These are phyloP conservation scores for Prinsepia uniflora DNA, from an alignment of 306 rosid species.

Conservation along the genomic window DNA sequence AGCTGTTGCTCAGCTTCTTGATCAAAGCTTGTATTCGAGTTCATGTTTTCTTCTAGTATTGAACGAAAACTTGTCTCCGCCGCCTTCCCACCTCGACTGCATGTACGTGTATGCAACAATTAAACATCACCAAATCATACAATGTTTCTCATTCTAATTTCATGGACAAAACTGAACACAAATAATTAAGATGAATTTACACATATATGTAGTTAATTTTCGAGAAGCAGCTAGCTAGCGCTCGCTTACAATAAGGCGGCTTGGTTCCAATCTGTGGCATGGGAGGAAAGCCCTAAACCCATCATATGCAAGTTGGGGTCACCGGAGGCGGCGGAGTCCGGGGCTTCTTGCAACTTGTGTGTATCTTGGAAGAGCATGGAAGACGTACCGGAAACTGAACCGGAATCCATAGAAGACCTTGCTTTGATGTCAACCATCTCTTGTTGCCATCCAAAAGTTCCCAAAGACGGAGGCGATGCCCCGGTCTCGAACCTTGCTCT, in stretches of 20 bases:
- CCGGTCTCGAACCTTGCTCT: constrained; percentile 60
- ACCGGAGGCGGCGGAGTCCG: constrained; percentile 32
- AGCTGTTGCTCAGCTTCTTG: constrained; percentile 57
- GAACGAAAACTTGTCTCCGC: constrained; percentile 59
- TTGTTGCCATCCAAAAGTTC: constrained; percentile 56
- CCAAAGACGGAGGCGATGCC: constrained; percentile 67
- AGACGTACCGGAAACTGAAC: constrained; percentile 44
- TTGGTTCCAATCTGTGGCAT: constrained; percentile 81
- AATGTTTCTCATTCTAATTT: background rate
- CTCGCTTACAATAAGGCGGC: constrained; percentile 63
- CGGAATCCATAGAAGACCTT: constrained; percentile 60
- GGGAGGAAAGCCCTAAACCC: constrained; percentile 85
- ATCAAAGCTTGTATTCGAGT: constrained; percentile 45
- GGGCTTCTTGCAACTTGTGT: constrained; percentile 43
- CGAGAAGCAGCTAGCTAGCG: constrained; percentile 10
- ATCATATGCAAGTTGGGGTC: constrained; percentile 77
- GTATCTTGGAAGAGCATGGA: constrained; percentile 51
- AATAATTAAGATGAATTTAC: constrained; percentile 7
- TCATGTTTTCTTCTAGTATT: constrained; percentile 67
- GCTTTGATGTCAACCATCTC: constrained; percentile 59
- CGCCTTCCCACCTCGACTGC: constrained; percentile 53
- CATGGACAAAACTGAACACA: background rate
- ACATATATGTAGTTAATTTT: background rate
- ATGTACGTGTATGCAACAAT: background rate
- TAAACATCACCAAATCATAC: background rate